These are phyloP conservation scores for Mitragyna speciosa DNA, from an alignment of 257 asterid genomes.

Conservation along the genomic window DNA sequence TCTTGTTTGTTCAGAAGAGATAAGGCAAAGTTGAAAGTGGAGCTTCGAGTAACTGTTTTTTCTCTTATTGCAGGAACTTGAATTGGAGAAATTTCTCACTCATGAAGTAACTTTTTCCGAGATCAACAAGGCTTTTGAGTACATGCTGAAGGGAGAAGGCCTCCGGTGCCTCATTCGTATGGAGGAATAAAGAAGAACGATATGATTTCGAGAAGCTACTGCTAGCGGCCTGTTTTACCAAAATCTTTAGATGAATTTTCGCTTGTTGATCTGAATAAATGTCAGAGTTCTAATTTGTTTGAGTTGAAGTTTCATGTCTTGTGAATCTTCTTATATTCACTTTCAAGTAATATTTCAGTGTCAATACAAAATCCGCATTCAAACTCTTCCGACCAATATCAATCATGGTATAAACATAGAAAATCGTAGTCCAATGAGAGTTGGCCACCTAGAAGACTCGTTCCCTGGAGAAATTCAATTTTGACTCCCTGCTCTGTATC, in stretches of 20 bases:
- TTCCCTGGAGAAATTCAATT: too few species aligned
- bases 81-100: slow-evolving; percentile 45
- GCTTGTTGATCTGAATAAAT: not conserved
- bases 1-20: not conserved
- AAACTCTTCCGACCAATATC: too few species aligned
- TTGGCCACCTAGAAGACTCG: too few species aligned
- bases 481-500: too few species aligned
- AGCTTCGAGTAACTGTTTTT: not conserved
- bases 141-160: slow-evolving; percentile 41
- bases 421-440: too few species aligned
- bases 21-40: not conserved
- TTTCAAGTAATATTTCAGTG: not conserved
- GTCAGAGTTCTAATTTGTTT: not conserved
- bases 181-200: slow-evolving; percentile 14
- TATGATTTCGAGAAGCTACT: not conserved
- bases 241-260: not conserved
- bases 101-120: slow-evolving; percentile 37
- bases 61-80: slow-evolving; percentile 30
- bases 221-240: not conserved
- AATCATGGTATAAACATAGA: too few species aligned
- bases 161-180: slow-evolving; percentile 39
- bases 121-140: slow-evolving; percentile 46
- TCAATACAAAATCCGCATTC: too few species aligned
- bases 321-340: not conserved
- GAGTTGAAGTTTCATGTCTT: not conserved